Evolutionary conservation across 371 early-diverging fungal genomes (phyloP), one percentile per base, ranked within the genome.

Genomic region (Chytridium lagenaria): DNA sequence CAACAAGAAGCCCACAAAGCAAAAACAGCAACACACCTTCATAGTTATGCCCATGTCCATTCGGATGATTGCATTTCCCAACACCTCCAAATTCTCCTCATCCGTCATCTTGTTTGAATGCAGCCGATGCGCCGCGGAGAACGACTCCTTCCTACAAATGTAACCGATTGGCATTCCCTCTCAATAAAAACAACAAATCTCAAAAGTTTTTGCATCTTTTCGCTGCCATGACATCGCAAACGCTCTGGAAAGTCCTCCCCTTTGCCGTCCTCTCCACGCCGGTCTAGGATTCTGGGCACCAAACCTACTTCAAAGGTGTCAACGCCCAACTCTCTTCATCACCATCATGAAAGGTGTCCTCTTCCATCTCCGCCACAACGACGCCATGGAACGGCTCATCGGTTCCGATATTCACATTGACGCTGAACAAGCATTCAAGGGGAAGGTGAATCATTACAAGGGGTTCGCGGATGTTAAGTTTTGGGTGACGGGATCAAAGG

Each of bases 1-100:
- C n/a, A n/a, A n/a, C n/a, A n/a, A n/a, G n/a, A n/a, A n/a, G n/a
- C n/a, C n/a, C n/a, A n/a, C 5, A 34, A 52, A 12, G 28, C 10
- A 26, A 16, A 57, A 44, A 10, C 12, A 30, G 49, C 22, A 16
- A 19, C 70, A 52, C 49, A 76, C 77, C 79, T 50, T 87, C 89
- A 76, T 94, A 95, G 82, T 95, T 95, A 84, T 96, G 95, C 0
- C 96, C 96, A 77, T 96, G 96, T 50, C 90, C 92, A 74, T 91
- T 88, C 16, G 83, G 82, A 67, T 91, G 84, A 79, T 96, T 95
- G 82, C 96, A 96, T 85, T 95, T 95, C 72, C 96, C 96, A 79
- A 86, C 3, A 93, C 70, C 50, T 73, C 74, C 15, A 72, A 36
- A 77, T 96, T 96, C 70, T 93, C 92, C 72, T 90, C 92, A 26